Evolutionary conservation across 768 basidiomycete genomes (phyloP).

Genomic region (Auricularia auricula-judae): DNA sequence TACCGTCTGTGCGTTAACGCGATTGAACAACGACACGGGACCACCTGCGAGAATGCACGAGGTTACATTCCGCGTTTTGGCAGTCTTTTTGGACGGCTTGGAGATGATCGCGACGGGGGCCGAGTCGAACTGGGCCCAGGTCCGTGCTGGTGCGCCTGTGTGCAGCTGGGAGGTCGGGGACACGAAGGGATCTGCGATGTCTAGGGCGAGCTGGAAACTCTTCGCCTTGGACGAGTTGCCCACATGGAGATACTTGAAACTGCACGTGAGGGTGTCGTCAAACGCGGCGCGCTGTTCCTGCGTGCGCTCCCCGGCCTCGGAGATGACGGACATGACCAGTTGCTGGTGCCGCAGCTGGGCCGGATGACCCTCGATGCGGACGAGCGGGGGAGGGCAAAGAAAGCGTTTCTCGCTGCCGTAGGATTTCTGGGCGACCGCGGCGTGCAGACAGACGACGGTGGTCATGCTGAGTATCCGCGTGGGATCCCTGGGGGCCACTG

Average conservation of each 20-base stretch:
- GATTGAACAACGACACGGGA: constrained; percentile 87
- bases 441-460: constrained; percentile 81
- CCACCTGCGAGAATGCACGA: constrained; percentile 85
- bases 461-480: constrained; percentile 78
- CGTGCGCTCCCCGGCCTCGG: constrained; percentile 71
- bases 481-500: constrained; percentile 41
- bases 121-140: constrained; percentile 89
- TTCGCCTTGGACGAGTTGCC: constrained; percentile 82
- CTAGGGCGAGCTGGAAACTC: constrained; percentile 77
- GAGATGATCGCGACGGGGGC: constrained; percentile 91
- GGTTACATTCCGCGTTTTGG: constrained; percentile 85
- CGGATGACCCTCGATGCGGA: constrained; percentile 83
- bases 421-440: constrained; percentile 91
- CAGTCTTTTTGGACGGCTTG: constrained; percentile 95
- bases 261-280: constrained; percentile 75
- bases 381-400: constrained; percentile 85
- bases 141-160: constrained; percentile 27
- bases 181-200: constrained; percentile 58
- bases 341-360: constrained; percentile 75
- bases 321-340: constrained; percentile 76
- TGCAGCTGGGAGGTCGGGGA: constrained; percentile 28
- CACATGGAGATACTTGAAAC: constrained; percentile 88
- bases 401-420: constrained; percentile 94
- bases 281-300: constrained; percentile 77
- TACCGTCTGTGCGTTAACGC: constrained; percentile 94